Conservation (phyloP, 257 asterid species). For the Perilla frutescens region DNA sequence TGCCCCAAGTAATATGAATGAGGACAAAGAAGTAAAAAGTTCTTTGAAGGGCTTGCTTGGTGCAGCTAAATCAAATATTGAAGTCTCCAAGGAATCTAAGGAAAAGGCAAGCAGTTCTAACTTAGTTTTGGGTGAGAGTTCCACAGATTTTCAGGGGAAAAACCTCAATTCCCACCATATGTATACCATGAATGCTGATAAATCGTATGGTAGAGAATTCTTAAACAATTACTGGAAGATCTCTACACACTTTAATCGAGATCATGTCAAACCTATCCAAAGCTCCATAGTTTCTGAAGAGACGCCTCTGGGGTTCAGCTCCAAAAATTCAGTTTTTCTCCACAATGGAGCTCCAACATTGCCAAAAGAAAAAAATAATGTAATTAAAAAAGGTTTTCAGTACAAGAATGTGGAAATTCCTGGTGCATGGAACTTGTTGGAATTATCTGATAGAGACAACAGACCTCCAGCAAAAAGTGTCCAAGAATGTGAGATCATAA, state of each 20-base stretch:
- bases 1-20: conserved; percentile 35
- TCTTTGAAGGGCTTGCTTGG: conserved; percentile 33
- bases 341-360: conserved; percentile 37
- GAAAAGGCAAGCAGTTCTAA: conserved; percentile 38
- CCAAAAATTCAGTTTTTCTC: conserved; percentile 37
- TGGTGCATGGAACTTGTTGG: conserved; percentile 38
- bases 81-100: conserved; percentile 34
- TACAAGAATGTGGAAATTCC: conserved; percentile 41
- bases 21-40: conserved; percentile 37
- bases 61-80: conserved; percentile 40
- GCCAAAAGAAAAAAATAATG: conserved; percentile 29
- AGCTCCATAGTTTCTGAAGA: conserved; percentile 34
- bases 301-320: conserved; percentile 32
- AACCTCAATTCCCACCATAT: conserved; percentile 33
- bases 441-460: conserved; percentile 30
- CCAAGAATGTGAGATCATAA: conserved; percentile 37
- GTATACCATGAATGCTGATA: conserved; percentile 35
- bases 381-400: conserved; percentile 31
- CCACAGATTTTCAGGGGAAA: conserved; percentile 42
- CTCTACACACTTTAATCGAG: conserved; percentile 34
- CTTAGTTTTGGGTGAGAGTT: conserved; percentile 39
- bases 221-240: conserved; percentile 40
- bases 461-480: conserved; percentile 34
- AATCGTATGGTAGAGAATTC: conserved; percentile 41
- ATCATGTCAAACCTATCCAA: conserved; percentile 36